Conservation (phyloP, 2,329 filamentous ascomycete species). For the Penicillium verrucosum region DNA sequence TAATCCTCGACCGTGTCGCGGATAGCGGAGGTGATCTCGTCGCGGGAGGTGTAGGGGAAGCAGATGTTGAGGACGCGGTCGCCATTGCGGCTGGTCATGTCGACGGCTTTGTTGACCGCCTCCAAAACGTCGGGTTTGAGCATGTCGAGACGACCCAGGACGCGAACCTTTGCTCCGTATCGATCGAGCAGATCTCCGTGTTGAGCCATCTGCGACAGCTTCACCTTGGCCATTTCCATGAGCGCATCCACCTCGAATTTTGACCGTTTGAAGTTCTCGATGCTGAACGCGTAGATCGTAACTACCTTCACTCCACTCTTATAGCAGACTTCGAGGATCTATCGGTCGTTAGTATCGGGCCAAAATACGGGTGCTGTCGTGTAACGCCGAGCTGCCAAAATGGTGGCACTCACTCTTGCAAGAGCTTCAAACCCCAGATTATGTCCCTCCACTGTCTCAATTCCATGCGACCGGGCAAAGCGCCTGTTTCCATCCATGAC, state of each 20-base stretch:
- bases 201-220: conserved; percentile 84
- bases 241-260: conserved; percentile 95
- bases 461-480: conserved; percentile 83
- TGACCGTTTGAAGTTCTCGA: conserved; percentile 97
- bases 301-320: conserved; percentile 95
- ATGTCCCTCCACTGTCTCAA: conserved; percentile 95
- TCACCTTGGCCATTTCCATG: conserved; percentile 97
- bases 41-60: conserved; percentile 93
- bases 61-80: conserved; percentile 85
- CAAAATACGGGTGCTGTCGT: background rate
- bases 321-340: conserved; percentile 97
- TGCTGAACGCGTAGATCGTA: conserved; percentile 97
- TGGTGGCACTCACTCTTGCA: conserved; percentile 62
- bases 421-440: conserved; percentile 94
- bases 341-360: conserved; percentile 6
- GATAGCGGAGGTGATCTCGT: conserved; percentile 90
- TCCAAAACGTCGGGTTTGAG: conserved; percentile 84
- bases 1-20: conserved; percentile 84
- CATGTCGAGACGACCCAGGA: conserved; percentile 79
- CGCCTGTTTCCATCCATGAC: conserved; percentile 98
- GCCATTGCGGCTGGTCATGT: conserved; percentile 82
- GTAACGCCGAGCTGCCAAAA: background rate
- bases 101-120: conserved; percentile 80
- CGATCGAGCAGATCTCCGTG: conserved; percentile 90
- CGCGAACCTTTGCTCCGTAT: conserved; percentile 82